Base-by-base conservation (phyloP, 495 filamentous ascomycete genomes). In the Podospora comata region DNA sequence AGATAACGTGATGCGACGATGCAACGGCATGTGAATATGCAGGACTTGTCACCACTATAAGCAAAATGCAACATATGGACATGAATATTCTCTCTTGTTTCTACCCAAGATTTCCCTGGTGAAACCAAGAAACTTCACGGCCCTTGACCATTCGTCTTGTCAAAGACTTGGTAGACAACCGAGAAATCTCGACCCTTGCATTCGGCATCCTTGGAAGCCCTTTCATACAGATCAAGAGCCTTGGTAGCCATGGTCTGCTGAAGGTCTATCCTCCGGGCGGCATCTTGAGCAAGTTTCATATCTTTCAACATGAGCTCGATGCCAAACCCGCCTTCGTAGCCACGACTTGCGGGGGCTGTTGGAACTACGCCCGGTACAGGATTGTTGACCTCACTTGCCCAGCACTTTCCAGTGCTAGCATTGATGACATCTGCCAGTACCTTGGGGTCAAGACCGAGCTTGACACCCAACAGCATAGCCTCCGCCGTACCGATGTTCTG, bases 401-500 rank as follows among this genome's bases (percentile, higher is more conserved):
- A 97, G 83, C 92, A 97, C 63, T 85, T 88, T 48, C 94, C 94
- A 1, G 92, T 96, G 60, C 90, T 92, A 20, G 89, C 86, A 75
- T 95, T 97, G 77, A 97, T 90, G 78, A 97, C 83, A 54, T 87
- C 85, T 1, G 90, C 91, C 16, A 97, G 79, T 1, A 87, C 86
- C 73, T 90, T 90, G 13, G 91, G 88, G 65, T 97, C 91, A 11
- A 97, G 84, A 1, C 94, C 94, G 85, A 90, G 92, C 69, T 86
- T 87, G 23, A 94, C 87, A 28, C 92, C 94, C 20, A 97, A 85
- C 69, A 93, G 93, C 93, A 97, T 96, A 0, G 92, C 94, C 78
- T 97, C 94, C 0, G 91, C 90, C 0, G 92, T 93, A 2, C 92
- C 94, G 71, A 97, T 94, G 74, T 97, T 97, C 77, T 92, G 94